These are phyloP conservation scores for Elongisporangium prolatum DNA, from an alignment of 352 stramenopile genomes.

Conservation along the genomic window DNA sequence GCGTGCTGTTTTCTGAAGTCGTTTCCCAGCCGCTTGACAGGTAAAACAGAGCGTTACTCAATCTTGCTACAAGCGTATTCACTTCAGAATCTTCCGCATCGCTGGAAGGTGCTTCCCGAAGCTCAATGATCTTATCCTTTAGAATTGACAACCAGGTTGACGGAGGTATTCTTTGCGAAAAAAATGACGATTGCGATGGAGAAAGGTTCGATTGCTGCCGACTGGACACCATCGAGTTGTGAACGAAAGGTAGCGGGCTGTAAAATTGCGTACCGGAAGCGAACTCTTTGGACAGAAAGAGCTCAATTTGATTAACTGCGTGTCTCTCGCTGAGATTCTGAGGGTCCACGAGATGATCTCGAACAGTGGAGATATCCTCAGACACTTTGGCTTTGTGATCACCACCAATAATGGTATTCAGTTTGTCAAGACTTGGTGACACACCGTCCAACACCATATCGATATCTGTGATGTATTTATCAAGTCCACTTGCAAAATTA, in stretches of 20 bases:
- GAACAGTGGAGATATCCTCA: not conserved
- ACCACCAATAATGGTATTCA: slow-evolving; percentile 47
- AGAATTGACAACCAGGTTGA: not conserved
- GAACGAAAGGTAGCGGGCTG: not conserved
- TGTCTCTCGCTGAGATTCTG: not conserved
- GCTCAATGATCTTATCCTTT: not conserved
- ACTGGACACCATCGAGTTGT: not conserved
- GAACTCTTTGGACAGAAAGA: slow-evolving; percentile 48
- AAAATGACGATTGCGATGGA: not conserved
- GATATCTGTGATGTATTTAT: slow-evolving; percentile 69
- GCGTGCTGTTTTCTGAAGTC: not conserved
- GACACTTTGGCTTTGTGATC: slow-evolving; percentile 18
- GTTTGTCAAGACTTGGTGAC: slow-evolving; percentile 63
- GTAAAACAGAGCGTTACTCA: slow-evolving; percentile 53
- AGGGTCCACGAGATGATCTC: not conserved
- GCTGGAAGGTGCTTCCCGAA: not conserved
- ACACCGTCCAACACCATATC: slow-evolving; percentile 53
- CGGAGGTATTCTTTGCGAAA: not conserved
- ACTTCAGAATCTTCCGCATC: not conserved
- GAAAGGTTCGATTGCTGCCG: too few relatives aligned
- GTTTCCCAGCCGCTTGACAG: slow-evolving; percentile 4
- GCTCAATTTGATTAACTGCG: slow-evolving; percentile 39
- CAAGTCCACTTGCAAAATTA: slow-evolving; percentile 58
- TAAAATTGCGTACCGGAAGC: slow-evolving; percentile 17
- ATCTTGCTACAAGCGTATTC: slow-evolving; percentile 18